A percentile compares a stretch with the other conserved stretches of the same genome.
These are phyloP conservation scores for Neotropicomus parvogracilis DNA, from an alignment of 1,284 basidiomycete species.

Conservation along the genomic window DNA sequence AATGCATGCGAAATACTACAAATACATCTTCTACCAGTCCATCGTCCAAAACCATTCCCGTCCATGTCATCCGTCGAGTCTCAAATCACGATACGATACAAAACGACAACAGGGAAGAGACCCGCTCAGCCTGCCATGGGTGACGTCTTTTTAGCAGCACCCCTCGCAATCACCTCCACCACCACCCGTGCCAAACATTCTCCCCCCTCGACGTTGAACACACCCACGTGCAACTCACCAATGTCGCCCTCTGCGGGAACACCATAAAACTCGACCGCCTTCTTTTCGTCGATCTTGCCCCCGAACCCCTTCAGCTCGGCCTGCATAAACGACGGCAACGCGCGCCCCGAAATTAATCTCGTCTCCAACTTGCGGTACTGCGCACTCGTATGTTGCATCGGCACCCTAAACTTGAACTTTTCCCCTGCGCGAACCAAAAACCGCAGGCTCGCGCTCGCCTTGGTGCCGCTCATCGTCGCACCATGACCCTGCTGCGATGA, in stretches of 20 bases:
- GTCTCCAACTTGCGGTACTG: constrained; percentile 42
- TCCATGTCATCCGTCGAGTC: constrained; percentile 12
- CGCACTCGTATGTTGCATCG: constrained; percentile 28
- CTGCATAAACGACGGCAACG: constrained; percentile 56
- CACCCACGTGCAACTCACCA: constrained; percentile 54
- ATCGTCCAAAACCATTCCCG: not conserved
- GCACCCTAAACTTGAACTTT: constrained; percentile 58
- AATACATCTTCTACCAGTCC: constrained; percentile 18
- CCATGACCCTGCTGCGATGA: constrained; percentile 45
- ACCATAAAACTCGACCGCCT: constrained; percentile 56
- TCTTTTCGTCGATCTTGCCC: constrained; percentile 35
- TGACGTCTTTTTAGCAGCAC: constrained; percentile 27
- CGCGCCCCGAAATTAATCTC: constrained; percentile 49
- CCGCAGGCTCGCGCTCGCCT: constrained; percentile 18
- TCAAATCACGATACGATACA: constrained; percentile 15
- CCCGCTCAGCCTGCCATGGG: constrained; percentile 30
- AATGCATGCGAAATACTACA: no score
- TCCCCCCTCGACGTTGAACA: constrained; percentile 48
- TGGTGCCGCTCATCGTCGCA: constrained; percentile 32
- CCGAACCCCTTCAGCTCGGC: constrained; percentile 46
- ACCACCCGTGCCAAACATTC: constrained; percentile 53
- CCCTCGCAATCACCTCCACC: constrained; percentile 56
- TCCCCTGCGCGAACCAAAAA: constrained; percentile 57
- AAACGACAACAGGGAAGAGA: constrained; percentile 13
- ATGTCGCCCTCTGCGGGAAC: constrained; percentile 49